These are phyloP conservation scores for Phytopythium delawarense DNA, from an alignment of 352 stramenopile genomes.

Conservation along the genomic window DNA sequence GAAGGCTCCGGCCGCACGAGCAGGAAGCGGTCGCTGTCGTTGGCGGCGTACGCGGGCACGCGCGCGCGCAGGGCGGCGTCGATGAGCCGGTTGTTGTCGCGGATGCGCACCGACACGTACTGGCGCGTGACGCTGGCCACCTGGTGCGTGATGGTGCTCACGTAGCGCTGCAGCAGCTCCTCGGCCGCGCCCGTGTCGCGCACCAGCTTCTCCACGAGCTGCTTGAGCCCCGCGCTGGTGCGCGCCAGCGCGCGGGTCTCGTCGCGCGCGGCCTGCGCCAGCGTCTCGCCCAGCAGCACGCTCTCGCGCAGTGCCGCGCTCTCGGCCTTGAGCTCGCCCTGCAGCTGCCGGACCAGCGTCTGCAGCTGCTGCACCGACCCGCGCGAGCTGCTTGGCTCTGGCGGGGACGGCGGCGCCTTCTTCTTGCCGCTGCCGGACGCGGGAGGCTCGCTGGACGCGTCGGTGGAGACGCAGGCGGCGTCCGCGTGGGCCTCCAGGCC, in stretches of 20 bases:
- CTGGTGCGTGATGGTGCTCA: slow-evolving; percentile 83
- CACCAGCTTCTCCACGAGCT: slow-evolving; percentile 76
- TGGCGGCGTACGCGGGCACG: slow-evolving; percentile 59
- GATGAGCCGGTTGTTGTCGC: slow-evolving; percentile 77
- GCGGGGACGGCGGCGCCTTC: background rate
- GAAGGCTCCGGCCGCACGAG: slow-evolving; percentile 44
- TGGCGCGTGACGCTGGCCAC: slow-evolving; percentile 77
- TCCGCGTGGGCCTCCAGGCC: background rate
- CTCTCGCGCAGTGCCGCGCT: slow-evolving; percentile 29
- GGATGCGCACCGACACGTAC: slow-evolving; percentile 76
- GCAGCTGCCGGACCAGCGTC: slow-evolving; percentile 32
- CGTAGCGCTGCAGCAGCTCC: slow-evolving; percentile 74
- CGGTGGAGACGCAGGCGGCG: too few relatives aligned
- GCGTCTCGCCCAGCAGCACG: slow-evolving; percentile 36
- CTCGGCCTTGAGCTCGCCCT: slow-evolving; percentile 32
- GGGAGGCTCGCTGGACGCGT: background rate
- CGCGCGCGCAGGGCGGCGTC: slow-evolving; percentile 69
- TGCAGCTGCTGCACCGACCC: slow-evolving; percentile 26
- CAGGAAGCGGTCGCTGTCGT: slow-evolving; percentile 65
- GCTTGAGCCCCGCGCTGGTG: slow-evolving; percentile 55
- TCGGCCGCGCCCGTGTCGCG: slow-evolving; percentile 65
- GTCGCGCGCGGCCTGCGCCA: slow-evolving; percentile 32
- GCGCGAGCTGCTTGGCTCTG: background rate
- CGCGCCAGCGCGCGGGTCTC: slow-evolving; percentile 42
- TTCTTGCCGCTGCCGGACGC: background rate